Evolutionary conservation across 371 early-diverging fungal genomes (phyloP).

Genomic region (Zancudomyces culisetae): DNA sequence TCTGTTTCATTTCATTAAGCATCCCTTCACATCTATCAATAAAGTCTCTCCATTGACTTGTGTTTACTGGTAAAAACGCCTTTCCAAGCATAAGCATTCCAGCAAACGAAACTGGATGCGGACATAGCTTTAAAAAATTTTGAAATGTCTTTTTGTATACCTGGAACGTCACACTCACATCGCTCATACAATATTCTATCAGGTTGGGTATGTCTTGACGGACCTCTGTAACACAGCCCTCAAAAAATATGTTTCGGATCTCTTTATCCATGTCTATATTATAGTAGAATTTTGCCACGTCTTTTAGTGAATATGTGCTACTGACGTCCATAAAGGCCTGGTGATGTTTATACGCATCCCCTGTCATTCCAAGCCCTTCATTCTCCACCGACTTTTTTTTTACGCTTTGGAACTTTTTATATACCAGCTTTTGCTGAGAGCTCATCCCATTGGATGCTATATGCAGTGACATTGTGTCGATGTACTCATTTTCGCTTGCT

Average conservation of each 20-base stretch:
- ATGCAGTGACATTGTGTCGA: constrained; percentile 92
- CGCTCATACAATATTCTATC: constrained; percentile 76
- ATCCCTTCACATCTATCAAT: constrained; percentile 32
- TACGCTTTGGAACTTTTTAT: constrained; percentile 45
- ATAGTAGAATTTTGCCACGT: constrained; percentile 64
- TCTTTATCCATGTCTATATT: constrained; percentile 51
- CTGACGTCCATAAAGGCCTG: constrained; percentile 44
- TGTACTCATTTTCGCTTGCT: constrained; percentile 32
- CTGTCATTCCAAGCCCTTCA: neutral
- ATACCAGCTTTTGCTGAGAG: constrained; percentile 66
- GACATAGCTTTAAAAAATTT: constrained; percentile 55
- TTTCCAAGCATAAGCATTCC: constrained; percentile 81
- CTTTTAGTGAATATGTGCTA: constrained; percentile 55
- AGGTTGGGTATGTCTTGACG: constrained; percentile 34
- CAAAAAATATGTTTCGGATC: constrained; percentile 43
- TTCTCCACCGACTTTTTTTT: constrained; percentile 10
- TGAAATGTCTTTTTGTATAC: constrained; percentile 54
- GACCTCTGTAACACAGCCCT: constrained; percentile 33
- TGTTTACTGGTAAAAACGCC: constrained; percentile 59
- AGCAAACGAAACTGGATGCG: constrained; percentile 83
- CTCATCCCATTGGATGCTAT: constrained; percentile 79
- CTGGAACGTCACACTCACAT: constrained; percentile 58
- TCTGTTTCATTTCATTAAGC: constrained; percentile 30
- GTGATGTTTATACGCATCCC: neutral
- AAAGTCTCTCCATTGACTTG: constrained; percentile 52